phyloP scores from a whole-genome alignment of 2,329 filamentous ascomycete species.

The Pseudogymnoascus sp. region DNA sequence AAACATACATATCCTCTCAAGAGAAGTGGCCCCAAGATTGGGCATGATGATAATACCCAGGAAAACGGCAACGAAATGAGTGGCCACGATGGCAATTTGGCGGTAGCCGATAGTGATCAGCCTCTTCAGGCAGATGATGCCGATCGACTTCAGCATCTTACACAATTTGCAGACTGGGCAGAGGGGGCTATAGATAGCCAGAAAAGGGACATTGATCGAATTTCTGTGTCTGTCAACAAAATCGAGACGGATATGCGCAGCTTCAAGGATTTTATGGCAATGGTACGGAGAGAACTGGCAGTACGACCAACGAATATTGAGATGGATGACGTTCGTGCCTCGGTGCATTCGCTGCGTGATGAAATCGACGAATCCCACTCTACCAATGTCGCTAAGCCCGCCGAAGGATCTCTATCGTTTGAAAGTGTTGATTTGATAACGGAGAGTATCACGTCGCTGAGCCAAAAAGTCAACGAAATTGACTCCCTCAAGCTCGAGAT shows the following conservation, averaged over 20 bases:
- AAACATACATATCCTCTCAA: neutral
- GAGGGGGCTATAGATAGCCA: constrained; percentile 22
- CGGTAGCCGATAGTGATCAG: neutral
- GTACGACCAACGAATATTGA: constrained; percentile 6
- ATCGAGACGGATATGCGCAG: constrained; percentile 25
- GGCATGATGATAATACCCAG: neutral
- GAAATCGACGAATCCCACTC: constrained; percentile 13
- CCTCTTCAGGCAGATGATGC: constrained; percentile 1
- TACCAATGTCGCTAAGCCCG: constrained; percentile 11
- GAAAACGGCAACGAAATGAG: neutral
- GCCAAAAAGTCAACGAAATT: constrained; percentile 23
- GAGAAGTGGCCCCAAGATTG: neutral
- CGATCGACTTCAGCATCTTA: constrained; percentile 8
- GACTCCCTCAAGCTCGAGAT: constrained; percentile 23
- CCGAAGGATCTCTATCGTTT: constrained; percentile 3
- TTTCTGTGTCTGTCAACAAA: constrained; percentile 21
- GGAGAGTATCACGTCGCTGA: constrained; percentile 19
- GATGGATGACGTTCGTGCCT: constrained; percentile 13
- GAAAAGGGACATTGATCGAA: constrained; percentile 27
- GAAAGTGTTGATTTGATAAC: constrained; percentile 19
- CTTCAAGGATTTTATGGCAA: constrained; percentile 27
- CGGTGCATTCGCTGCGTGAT: constrained; percentile 8
- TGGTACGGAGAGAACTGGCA: constrained; percentile 22
- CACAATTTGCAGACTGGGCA: constrained; percentile 23
- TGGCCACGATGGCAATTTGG: neutral